Percentiles rank a stretch among this genome's conserved stretches.
Evolutionary conservation across 2,329 filamentous ascomycete genomes (phyloP).

Genomic region (Aspergillus calidoustus): DNA sequence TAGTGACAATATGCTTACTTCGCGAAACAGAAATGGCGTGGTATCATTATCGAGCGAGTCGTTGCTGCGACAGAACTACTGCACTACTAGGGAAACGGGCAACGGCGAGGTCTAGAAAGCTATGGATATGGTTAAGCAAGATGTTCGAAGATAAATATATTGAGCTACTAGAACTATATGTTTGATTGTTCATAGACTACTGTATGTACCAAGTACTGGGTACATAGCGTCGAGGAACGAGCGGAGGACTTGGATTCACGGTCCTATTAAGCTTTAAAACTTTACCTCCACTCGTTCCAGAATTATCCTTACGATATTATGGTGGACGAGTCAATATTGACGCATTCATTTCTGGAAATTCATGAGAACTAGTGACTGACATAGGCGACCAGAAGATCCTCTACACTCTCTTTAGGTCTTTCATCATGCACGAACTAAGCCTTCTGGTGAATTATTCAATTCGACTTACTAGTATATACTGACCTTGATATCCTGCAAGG

Average conservation of each 20-base stretch:
- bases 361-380: background rate
- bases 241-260: background rate
- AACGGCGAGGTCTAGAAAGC: background rate
- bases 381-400: background rate
- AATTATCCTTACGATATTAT: background rate
- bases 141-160: background rate
- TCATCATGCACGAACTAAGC: background rate
- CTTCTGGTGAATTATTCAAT: background rate
- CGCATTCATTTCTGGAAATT: background rate
- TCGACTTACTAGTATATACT: background rate
- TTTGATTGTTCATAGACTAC: background rate
- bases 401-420: background rate
- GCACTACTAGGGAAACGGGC: constrained; percentile 20
- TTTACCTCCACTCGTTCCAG: background rate
- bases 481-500: background rate
- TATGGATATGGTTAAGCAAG: background rate
- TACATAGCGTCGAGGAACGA: background rate
- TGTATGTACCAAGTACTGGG: background rate
- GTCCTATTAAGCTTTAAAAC: background rate
- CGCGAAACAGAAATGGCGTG: constrained; percentile 45
- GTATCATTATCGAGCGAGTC: constrained; percentile 44
- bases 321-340: background rate
- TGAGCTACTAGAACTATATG: background rate
- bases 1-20: background rate
- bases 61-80: constrained; percentile 38